Evolutionary conservation across 371 early-diverging fungal species (phyloP), one percentile per base, ranked within the genome.

Genomic region (Lichtheimia hyalospora): DNA sequence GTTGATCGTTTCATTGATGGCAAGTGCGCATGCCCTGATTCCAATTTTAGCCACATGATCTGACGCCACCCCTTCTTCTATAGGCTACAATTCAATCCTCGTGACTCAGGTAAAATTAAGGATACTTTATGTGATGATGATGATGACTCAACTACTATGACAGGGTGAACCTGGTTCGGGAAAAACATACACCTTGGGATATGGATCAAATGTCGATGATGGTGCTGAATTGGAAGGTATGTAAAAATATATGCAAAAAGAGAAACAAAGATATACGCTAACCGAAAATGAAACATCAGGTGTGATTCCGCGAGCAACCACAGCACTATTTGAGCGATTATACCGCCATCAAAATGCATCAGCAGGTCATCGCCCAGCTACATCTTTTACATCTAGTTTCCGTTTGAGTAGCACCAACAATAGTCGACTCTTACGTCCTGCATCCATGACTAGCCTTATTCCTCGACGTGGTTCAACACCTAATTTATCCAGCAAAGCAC

Each of bases 101-200:
- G 25, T 60, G 42, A 48, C 44, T 3, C 27, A 60, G 21, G 60
- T 60, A 52, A 60, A 40, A 24, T 18, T 4, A 46, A 46, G 21
- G 10, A 46, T 18, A 46, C 18, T 18, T 21, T 7, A 1, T 2
- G 5, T 5, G 46, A 15, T 21, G 7, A 5, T 21, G 18, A n/a
- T 46, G 15, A 10, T 46, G 15, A 46, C 46, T 46, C 44, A 40
- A 25, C 15, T 13, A 1, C 44, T 44, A 18, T 13, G 14, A 53
- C 61, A 81, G 81, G 81, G 92, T n/a, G 94, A 97, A 82, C 92
- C 93, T 8, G 93, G 94, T 3, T 91, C 94, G 34, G 99, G 99
- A 44, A 99, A 99, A 82, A 99, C 99, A 8, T 96, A 93, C 68
- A 99, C 99, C 16, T 99, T 99, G 98, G 95, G 96, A 53, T 93